Base-by-base conservation (phyloP, 208 protist species). In the Crithidia bombi region DNA sequence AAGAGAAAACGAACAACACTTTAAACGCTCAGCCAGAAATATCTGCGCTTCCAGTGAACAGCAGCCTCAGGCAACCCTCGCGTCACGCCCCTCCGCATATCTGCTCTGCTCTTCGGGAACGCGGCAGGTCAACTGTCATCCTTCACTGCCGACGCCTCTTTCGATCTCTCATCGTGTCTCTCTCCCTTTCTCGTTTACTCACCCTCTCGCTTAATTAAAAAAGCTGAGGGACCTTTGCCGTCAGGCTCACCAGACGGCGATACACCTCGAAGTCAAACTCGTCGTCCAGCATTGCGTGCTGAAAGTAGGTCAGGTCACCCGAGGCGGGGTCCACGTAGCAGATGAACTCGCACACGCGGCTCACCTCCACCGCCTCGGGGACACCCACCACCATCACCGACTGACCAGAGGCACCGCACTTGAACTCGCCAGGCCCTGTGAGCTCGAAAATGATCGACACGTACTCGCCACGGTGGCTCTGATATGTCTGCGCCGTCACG, bases 251-350 rank as follows among this genome's bases (percentile, higher is more conserved):
- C 0, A 97, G 52, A 6, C 85, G 85, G 28, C 89, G 78, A 80
- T 97, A 97, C 23, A 89, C 81, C 25, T 94, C 89, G 78, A 94
- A 90, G 82, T 97, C 92, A 58, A 94, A 95, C 59, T 97, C 92
- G 65, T 97, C 92, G 65, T 95, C 89, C 23, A 94, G 85, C 58
- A 92, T 83, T 12, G 87, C 92, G 70, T 94, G 88, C 51, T 92
- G 83, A 63, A 78, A 92, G 80, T 95, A 95, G 32, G 80, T 72
- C 32, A 97, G 70, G 44, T 91, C 75, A 5, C 86, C 85, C n/a
- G 58, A 84, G 58, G 86, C 67, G 28, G 88, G 88, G 54, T 94
- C 82, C 14, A 95, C 87, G 78, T 97, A 95, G 85, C 89, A 93
- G 43, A 95, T 87, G 72, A 97, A 94, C 79, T 97, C 92, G 73